Evolutionary conservation across 2,329 filamentous ascomycete species (phyloP).

Genomic region (Phialemoniopsis sp.): DNA sequence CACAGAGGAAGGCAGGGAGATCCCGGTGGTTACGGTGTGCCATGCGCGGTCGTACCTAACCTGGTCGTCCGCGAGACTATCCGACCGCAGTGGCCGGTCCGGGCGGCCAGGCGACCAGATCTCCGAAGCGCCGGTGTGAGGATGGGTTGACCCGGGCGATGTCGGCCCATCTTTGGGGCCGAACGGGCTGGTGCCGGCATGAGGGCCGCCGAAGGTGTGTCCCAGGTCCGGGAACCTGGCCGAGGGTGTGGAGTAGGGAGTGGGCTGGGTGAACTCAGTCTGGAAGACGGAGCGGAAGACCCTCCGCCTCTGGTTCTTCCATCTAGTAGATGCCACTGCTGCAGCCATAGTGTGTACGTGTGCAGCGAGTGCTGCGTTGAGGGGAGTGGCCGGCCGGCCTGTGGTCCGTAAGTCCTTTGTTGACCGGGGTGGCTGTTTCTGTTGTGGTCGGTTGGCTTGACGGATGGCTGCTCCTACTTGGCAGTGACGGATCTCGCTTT

Average conservation of each 20-base stretch:
- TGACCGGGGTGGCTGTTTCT: too few relatives aligned
- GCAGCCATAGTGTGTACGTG: conserved; percentile 25
- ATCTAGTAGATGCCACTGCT: conserved; percentile 30
- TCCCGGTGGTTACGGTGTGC: conserved; percentile 55
- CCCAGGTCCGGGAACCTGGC: conserved; percentile 33
- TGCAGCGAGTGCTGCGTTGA: too few relatives aligned
- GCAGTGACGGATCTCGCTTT: conserved; percentile 1
- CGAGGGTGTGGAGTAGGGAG: conserved; percentile 35
- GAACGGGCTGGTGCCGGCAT: conserved; percentile 13
- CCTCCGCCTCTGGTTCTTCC: conserved; percentile 42
- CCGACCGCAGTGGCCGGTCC: not conserved
- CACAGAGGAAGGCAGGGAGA: conserved; percentile 52
- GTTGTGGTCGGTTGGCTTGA: too few relatives aligned
- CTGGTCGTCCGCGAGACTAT: conserved; percentile 39
- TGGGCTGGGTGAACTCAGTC: conserved; percentile 43
- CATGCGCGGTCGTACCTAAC: conserved; percentile 57
- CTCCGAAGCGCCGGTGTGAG: conserved; percentile 1
- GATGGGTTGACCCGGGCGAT: not conserved
- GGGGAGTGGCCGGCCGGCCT: too few relatives aligned
- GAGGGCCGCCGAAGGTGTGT: conserved; percentile 40
- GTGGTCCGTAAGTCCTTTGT: too few relatives aligned
- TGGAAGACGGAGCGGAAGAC: conserved; percentile 55
- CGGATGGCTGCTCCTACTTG: too few relatives aligned
- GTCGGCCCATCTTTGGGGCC: not conserved
- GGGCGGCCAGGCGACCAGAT: not conserved